phyloP scores from a whole-genome alignment of 371 early-diverging fungal species.

The Actinomortierella wolfii region DNA sequence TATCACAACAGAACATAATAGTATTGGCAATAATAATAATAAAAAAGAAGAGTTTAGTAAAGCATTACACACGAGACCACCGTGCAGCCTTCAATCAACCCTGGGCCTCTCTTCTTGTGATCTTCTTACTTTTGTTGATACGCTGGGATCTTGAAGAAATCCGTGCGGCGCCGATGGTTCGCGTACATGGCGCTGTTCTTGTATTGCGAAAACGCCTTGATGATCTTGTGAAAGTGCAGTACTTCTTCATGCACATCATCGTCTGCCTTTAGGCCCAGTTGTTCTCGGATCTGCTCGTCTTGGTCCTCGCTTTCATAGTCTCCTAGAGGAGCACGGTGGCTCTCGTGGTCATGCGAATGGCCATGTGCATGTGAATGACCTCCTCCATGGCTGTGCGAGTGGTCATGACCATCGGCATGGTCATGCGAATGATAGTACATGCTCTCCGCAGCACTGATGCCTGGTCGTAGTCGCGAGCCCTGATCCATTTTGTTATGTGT shows the following conservation, averaged over 20 bases:
- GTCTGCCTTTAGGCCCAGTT: slow-evolving; percentile 7
- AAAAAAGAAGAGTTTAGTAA: no score
- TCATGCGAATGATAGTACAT: slow-evolving; percentile 13
- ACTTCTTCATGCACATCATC: slow-evolving; percentile 47
- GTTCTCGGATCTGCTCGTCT: background rate
- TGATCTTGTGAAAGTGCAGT: slow-evolving; percentile 63
- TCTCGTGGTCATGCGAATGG: slow-evolving; percentile 3
- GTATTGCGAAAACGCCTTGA: slow-evolving; percentile 77
- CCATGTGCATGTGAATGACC: slow-evolving; percentile 29
- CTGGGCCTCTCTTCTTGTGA: slow-evolving; percentile 51
- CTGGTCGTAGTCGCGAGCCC: no score
- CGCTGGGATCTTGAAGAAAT: slow-evolving; percentile 66
- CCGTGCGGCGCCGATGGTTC: slow-evolving; percentile 74
- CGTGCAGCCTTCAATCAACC: slow-evolving; percentile 52
- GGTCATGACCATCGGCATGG: slow-evolving; percentile 11
- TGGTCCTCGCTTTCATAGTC: slow-evolving; percentile 3
- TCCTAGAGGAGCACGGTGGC: background rate
- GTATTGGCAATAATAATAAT: no score
- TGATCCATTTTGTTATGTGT: no score
- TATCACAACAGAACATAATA: slow-evolving; percentile 51
- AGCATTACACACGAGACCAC: slow-evolving; percentile 42
- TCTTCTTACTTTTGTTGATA: slow-evolving; percentile 68
- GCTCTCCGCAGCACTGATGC: no score
- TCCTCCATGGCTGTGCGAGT: slow-evolving; percentile 5
- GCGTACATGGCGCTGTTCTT: slow-evolving; percentile 65